Evolutionary conservation across 2,329 filamentous ascomycete genomes (phyloP).

Genomic region (Colletotrichum abscissum): DNA sequence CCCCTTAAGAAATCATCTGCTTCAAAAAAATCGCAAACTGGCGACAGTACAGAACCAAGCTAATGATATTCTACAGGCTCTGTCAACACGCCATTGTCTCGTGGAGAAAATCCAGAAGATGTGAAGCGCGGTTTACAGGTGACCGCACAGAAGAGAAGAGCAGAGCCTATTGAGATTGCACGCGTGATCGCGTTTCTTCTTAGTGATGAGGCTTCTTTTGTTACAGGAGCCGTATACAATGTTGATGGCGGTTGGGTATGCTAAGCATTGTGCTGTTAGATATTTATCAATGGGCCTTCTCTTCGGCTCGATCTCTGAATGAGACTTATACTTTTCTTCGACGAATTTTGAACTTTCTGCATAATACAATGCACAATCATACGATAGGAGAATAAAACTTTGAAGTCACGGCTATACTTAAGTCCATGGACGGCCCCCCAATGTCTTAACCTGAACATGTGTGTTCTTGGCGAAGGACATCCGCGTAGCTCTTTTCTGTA

Average conservation of each 20-base stretch:
- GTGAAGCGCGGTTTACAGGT: constrained; percentile 30
- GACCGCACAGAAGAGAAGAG: constrained; percentile 38
- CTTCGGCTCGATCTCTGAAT: not conserved
- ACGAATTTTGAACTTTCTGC: not conserved
- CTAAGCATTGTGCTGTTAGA: not conserved
- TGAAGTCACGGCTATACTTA: fast-evolving
- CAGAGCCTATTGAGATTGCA: constrained; percentile 42
- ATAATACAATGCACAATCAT: not conserved
- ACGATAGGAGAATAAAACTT: not conserved
- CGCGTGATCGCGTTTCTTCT: constrained; percentile 42
- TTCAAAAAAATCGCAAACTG: not conserved
- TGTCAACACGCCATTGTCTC: not conserved
- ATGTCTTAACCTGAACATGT: too few species aligned
- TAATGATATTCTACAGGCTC: not conserved
- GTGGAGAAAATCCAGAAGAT: constrained; percentile 15
- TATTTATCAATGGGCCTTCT: not conserved
- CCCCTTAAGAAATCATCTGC: constrained; percentile 36
- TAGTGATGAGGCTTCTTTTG: constrained; percentile 42
- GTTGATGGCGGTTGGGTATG: constrained; percentile 42
- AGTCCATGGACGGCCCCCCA: too few species aligned
- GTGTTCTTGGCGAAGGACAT: too few species aligned
- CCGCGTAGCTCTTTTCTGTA: too few species aligned
- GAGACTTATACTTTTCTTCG: not conserved
- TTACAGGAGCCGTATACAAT: constrained; percentile 39
- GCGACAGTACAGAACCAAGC: not conserved